Evolutionary conservation across 163 green algal genomes (phyloP).

Genomic region (Picocystis sp.): DNA sequence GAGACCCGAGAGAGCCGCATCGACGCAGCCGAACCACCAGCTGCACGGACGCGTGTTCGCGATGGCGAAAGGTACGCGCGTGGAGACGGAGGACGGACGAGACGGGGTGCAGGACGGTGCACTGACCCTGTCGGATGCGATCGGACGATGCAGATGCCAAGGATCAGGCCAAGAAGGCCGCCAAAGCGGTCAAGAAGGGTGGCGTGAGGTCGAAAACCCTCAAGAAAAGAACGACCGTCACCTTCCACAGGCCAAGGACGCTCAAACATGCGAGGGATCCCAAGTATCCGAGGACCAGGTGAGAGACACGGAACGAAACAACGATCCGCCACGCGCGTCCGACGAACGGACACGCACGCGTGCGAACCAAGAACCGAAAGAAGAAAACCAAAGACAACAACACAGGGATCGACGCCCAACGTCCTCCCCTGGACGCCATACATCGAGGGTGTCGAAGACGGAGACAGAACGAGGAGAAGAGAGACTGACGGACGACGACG

Average conservation of each 20-base stretch:
- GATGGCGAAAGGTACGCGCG: no score
- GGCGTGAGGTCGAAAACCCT: neutral
- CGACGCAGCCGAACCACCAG: no score
- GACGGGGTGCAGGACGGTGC: no score
- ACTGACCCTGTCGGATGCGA: no score
- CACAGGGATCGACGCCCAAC: no score
- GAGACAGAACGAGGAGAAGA: neutral
- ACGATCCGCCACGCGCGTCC: no score
- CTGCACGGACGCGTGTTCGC: no score
- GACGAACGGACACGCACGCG: neutral
- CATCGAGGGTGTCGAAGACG: no score
- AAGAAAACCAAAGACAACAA: neutral
- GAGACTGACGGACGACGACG: neutral
- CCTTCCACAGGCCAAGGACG: constrained; percentile 78
- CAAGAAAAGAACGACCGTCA: constrained; percentile 3
- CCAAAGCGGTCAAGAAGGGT: neutral
- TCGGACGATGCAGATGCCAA: neutral
- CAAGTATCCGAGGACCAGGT: constrained; percentile 76
- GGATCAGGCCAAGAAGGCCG: constrained; percentile 1
- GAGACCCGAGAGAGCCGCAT: no score
- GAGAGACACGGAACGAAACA: no score
- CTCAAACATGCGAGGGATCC: constrained; percentile 52
- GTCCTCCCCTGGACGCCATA: no score
- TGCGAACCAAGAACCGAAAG: neutral
- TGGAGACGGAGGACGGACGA: no score